Base-by-base conservation (phyloP, 225 moss, liverwort and hornwort genomes). In the Lunularia cruciata region DNA sequence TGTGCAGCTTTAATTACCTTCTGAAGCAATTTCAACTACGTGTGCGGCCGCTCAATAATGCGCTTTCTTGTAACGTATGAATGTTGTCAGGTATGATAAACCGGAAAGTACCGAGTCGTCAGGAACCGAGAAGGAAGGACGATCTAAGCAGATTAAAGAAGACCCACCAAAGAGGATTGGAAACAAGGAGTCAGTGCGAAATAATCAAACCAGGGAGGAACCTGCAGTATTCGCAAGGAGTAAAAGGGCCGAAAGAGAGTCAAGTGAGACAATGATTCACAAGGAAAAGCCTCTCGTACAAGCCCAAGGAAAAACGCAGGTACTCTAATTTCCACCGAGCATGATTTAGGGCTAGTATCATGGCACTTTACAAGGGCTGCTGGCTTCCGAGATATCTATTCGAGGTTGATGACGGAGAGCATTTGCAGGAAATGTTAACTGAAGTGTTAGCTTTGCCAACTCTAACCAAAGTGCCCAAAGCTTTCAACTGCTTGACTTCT, bases 51-150 rank as follows among this genome's bases (percentile, higher is more conserved):
- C 27, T 0, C 11, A n/a, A 15, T 6, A 3, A 35, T n/a, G 2
- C 19, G 4, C 58, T 19, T 8, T 19, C 46, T 31, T 5, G 27
- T 64, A 31, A 47, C 25, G 11, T 42, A n/a, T 66, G 22, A 19
- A 6, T 27, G 34, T 49, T 31, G 47, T 55, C 39, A 69, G 68
- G 68, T 69, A 69, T 40, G 68, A 69, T 27, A 37, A 69, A 9
- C 40, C 68, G 32, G 65, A 65, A 47, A 16, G 12, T 43, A 10
- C 39, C 15, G 61, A 40, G 26, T 61, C 39, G 14, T 4, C 61
- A 23, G 45, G 48, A 28, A 22, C 68, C 2, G 26, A 9, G 27
- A 38, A 47, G 46, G 46, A 47, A 47, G 46, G 18, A 47, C 10
- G 18, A 47, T 47, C 46, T 10, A 47, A 10, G 46, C 46, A 47